Conservation (phyloP, 2,329 filamentous ascomycete genomes). For the Neonectria sp. region DNA sequence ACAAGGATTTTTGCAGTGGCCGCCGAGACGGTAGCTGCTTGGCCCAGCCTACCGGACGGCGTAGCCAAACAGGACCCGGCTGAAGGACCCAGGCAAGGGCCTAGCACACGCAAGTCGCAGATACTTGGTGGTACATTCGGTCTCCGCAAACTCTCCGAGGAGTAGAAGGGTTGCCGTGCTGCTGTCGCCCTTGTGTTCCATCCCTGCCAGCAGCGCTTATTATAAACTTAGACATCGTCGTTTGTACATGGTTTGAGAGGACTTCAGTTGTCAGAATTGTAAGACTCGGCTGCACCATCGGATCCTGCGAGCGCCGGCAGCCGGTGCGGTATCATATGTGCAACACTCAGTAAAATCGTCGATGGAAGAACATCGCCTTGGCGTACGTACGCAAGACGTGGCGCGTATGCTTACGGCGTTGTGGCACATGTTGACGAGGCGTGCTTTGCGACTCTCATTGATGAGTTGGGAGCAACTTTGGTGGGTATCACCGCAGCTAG, state of each 20-base stretch:
- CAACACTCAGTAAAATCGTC: background rate
- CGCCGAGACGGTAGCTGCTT: background rate
- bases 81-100: background rate
- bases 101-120: constrained; percentile 7
- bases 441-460: constrained; percentile 8
- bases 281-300: constrained; percentile 9
- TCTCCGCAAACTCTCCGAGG: constrained; percentile 34
- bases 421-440: background rate
- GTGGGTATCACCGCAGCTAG: constrained; percentile 4
- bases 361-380: constrained; percentile 2
- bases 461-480: background rate
- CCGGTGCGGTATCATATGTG: background rate
- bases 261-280: constrained; percentile 14
- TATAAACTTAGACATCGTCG: background rate
- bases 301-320: background rate
- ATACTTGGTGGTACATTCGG: constrained; percentile 33
- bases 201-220: constrained; percentile 13
- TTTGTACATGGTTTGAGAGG: constrained; percentile 13
- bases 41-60: background rate
- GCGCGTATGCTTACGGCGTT: constrained; percentile 12
- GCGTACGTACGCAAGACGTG: constrained; percentile 17
- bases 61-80: constrained; percentile 9
- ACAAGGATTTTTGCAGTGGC: constrained; percentile 10
- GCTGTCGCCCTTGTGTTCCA: constrained; percentile 6
- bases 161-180: constrained; percentile 9